Conservation (phyloP, 106 monocot genomes). For the Dendrobium nobile region DNA sequence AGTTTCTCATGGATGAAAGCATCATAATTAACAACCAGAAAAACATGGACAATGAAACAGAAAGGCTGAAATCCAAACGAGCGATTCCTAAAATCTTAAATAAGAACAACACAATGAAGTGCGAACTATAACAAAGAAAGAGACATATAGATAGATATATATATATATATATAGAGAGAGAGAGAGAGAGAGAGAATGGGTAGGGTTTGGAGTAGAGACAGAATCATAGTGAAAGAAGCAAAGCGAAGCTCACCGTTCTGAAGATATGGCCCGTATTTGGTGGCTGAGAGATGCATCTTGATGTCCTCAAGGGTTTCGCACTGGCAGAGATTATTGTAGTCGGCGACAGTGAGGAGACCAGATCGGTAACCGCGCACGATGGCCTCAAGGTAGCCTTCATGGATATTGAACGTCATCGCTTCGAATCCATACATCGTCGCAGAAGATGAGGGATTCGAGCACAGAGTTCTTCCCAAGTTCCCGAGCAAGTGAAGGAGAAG, state of each 20-base stretch:
- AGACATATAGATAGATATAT: too few species aligned
- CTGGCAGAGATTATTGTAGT: constrained; percentile 97
- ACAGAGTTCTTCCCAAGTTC: neutral
- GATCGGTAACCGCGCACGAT: constrained; percentile 79
- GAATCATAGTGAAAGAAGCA: neutral
- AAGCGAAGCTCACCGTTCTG: constrained; percentile 64
- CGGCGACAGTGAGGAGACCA: constrained; percentile 78
- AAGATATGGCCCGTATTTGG: constrained; percentile 85
- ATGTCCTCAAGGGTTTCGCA: constrained; percentile 94
- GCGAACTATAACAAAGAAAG: neutral
- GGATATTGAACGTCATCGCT: constrained; percentile 84
- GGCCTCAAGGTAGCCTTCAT: constrained; percentile 85
- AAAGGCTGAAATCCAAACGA: neutral
- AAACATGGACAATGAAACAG: neutral
- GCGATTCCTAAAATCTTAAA: neutral
- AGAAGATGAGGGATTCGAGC: constrained; percentile 4
- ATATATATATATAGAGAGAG: too few species aligned
- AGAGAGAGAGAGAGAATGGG: neutral
- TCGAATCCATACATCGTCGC: constrained; percentile 81
- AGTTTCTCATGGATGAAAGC: too few species aligned
- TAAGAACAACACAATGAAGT: neutral
- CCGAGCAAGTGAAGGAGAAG: too few species aligned
- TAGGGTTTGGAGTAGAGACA: neutral
- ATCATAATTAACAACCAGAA: neutral
- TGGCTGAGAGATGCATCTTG: constrained; percentile 96